Percentiles rank a stretch among this genome's conserved stretches.
These are phyloP conservation scores for Suillus ampliporus DNA, from an alignment of 768 basidiomycete species.

Conservation along the genomic window DNA sequence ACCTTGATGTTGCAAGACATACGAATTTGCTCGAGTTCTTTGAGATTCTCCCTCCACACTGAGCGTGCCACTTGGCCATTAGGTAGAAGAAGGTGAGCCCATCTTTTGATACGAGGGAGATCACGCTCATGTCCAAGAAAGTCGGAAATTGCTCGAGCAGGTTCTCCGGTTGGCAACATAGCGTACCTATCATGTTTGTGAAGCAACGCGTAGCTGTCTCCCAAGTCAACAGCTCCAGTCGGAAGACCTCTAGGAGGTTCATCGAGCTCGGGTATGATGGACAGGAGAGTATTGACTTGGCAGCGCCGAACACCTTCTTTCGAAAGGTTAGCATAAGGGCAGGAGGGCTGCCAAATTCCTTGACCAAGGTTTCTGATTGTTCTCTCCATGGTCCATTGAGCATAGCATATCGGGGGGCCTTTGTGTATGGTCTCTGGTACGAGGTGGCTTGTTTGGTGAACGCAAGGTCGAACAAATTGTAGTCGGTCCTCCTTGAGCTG, in stretches of 20 bases:
- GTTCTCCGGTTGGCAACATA: background rate
- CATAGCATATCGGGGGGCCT: slow-evolving; percentile 25
- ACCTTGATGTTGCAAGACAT: slow-evolving; percentile 43
- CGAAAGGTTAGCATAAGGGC: background rate
- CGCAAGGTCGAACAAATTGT: slow-evolving; percentile 37
- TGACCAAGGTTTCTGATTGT: slow-evolving; percentile 27
- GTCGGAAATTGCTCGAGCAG: background rate
- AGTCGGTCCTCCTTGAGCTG: slow-evolving; percentile 28
- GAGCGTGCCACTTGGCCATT: slow-evolving; percentile 45
- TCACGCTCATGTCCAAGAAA: too few species aligned
- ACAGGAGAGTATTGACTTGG: slow-evolving; percentile 11
- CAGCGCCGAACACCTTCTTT: slow-evolving; percentile 12
- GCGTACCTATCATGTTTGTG: background rate
- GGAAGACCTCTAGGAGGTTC: too few species aligned
- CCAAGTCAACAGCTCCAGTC: too few species aligned
- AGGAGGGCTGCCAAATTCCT: slow-evolving; percentile 23
- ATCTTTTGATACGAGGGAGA: slow-evolving; percentile 18
- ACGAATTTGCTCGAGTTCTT: slow-evolving; percentile 23
- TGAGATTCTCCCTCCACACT: slow-evolving; percentile 34
- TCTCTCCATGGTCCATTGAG: slow-evolving; percentile 36
- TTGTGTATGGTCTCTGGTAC: slow-evolving; percentile 25
- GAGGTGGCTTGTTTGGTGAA: slow-evolving; percentile 35
- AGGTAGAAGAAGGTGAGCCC: slow-evolving; percentile 42
- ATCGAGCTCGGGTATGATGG: background rate
- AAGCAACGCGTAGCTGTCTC: too few species aligned